phyloP scores from a whole-genome alignment of 805 yeast genomes.

The Candida adriatica region DNA sequence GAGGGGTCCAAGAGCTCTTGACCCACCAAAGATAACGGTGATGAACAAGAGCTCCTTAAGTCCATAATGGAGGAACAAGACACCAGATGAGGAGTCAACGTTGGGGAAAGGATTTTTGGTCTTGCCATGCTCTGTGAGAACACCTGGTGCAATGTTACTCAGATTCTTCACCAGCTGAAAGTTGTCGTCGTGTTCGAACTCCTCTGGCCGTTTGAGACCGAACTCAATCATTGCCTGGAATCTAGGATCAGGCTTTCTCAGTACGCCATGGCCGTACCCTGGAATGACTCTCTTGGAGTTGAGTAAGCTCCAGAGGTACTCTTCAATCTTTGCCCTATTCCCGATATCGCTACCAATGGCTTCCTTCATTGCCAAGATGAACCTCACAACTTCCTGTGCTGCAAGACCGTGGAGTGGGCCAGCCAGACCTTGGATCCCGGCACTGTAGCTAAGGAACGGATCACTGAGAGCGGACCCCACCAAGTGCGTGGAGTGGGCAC shows the following conservation, averaged over 20 bases:
- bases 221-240: conserved; percentile 68
- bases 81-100: conserved; percentile 77
- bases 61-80: conserved; percentile 74
- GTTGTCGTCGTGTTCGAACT: conserved; percentile 56
- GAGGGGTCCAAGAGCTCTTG: conserved; percentile 74
- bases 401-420: conserved; percentile 87
- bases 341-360: conserved; percentile 30
- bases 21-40: conserved; percentile 78
- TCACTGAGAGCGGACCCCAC: conserved; percentile 79
- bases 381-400: conserved; percentile 77
- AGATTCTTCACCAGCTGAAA: conserved; percentile 61
- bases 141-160: conserved; percentile 68
- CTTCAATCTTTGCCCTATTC: conserved; percentile 44
- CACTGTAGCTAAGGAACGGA: conserved; percentile 68
- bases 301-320: conserved; percentile 64
- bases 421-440: conserved; percentile 78
- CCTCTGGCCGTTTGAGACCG: conserved; percentile 44
- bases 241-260: conserved; percentile 79
- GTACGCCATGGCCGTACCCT: conserved; percentile 85
- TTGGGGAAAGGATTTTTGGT: conserved; percentile 84
- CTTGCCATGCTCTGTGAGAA: conserved; percentile 71
- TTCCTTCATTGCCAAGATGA: conserved; percentile 56
- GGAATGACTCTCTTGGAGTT: conserved; percentile 76
- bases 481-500: conserved; percentile 75
- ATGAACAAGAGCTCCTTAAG: conserved; percentile 65